These are phyloP conservation scores for Zopfia rhizophila DNA, from an alignment of 2,329 filamentous ascomycete genomes.

Conservation along the genomic window DNA sequence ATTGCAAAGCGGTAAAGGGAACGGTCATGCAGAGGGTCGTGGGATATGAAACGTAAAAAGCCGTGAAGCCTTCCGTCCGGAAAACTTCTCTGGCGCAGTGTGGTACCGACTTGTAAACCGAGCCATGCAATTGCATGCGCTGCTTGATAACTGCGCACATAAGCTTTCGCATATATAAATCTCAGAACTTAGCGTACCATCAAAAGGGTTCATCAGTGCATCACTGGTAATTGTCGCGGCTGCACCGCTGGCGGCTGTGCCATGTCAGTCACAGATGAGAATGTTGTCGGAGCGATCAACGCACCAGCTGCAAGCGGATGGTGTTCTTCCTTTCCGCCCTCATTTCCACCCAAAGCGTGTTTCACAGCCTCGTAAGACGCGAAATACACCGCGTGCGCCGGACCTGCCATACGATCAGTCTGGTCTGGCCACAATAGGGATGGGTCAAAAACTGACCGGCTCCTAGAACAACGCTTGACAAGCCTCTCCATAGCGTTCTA, in stretches of 20 bases:
- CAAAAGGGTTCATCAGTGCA: conserved; percentile 99
- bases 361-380: conserved; percentile 98
- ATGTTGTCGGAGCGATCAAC: conserved; percentile 21
- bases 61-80: conserved; percentile 83
- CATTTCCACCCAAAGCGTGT: conserved; percentile 93
- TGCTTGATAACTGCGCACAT: conserved; percentile 88
- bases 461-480: conserved; percentile 95
- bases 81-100: conserved; percentile 93
- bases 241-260: conserved; percentile 85
- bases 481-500: conserved; percentile 91
- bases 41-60: conserved; percentile 98
- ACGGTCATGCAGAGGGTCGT: conserved; percentile 99
- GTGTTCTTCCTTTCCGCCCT: conserved; percentile 84
- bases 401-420: conserved; percentile 68
- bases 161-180: conserved; percentile 21
- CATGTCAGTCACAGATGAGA: conserved; percentile 46
- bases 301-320: conserved; percentile 92
- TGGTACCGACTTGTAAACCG: conserved; percentile 85
- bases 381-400: conserved; percentile 97
- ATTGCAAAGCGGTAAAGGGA: conserved; percentile 95
- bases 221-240: conserved; percentile 97
- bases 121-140: conserved; percentile 98
- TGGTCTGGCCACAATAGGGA: conserved; percentile 11
- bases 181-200: conserved; percentile 71
- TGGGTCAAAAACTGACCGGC: conserved; percentile 70